Evolutionary conservation across 495 filamentous ascomycete species (phyloP).

Genomic region (Trichoderma parareesei): DNA sequence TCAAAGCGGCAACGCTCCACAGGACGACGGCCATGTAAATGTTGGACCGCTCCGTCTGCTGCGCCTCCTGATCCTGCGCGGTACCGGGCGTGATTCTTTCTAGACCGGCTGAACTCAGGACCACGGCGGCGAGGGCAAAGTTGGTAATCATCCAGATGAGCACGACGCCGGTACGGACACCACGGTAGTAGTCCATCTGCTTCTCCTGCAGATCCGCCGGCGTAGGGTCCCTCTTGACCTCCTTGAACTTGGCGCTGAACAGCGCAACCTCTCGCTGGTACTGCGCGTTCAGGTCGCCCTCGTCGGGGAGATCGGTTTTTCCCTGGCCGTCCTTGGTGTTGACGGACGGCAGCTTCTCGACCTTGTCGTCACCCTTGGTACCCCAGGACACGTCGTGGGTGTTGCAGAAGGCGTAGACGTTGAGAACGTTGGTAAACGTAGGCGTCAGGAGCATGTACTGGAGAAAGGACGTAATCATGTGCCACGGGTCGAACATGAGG

Average conservation of each 20-base stretch:
- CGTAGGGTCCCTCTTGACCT: conserved; percentile 53
- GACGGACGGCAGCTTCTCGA: conserved; percentile 72
- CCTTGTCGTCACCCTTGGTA: conserved; percentile 89
- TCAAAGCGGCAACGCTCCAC: conserved; percentile 84
- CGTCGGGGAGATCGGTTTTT: conserved; percentile 86
- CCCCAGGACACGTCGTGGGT: conserved; percentile 97
- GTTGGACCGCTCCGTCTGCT: conserved; percentile 42
- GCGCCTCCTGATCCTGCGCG: conserved; percentile 26
- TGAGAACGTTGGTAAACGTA: conserved; percentile 92
- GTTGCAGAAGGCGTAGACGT: conserved; percentile 97
- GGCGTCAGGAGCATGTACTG: conserved; percentile 96
- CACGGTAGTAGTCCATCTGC: conserved; percentile 98
- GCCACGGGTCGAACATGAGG: conserved; percentile 97
- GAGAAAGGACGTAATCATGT: conserved; percentile 92
- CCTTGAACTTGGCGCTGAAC: conserved; percentile 59
- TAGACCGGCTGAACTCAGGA: conserved; percentile 75
- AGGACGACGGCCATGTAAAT: conserved; percentile 89
- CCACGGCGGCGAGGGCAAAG: conserved; percentile 79
- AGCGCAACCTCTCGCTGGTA: conserved; percentile 78
- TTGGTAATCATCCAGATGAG: conserved; percentile 96
- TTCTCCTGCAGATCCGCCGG: conserved; percentile 58
- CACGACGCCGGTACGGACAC: conserved; percentile 85
- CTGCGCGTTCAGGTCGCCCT: conserved; percentile 73
- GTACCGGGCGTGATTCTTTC: conserved; percentile 48
- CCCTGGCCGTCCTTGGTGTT: conserved; percentile 88